These are phyloP conservation scores for Melampsora larici-populina DNA, from an alignment of 1,284 basidiomycete genomes.

Conservation along the genomic window DNA sequence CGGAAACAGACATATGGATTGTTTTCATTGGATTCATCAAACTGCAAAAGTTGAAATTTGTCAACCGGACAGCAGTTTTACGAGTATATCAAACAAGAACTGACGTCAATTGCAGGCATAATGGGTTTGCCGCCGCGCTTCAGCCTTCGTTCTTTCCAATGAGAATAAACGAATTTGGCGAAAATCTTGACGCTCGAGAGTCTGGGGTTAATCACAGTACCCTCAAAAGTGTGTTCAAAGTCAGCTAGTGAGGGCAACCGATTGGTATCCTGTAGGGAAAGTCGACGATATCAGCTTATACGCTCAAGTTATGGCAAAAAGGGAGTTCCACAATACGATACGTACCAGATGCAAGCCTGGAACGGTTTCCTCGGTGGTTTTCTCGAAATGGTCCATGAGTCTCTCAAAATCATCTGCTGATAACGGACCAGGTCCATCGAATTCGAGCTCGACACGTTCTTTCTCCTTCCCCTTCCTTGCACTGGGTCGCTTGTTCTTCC, in stretches of 20 bases:
- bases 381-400: constrained; percentile 91
- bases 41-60: constrained; percentile 57
- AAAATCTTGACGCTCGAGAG: constrained; percentile 53
- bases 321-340: constrained; percentile 45
- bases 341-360: constrained; percentile 86
- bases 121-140: constrained; percentile 72
- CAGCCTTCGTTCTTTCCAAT: constrained; percentile 74
- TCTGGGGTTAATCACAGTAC: constrained; percentile 19
- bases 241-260: constrained; percentile 71
- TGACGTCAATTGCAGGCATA: constrained; percentile 73
- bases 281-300: constrained; percentile 55
- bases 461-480: constrained; percentile 57
- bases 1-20: constrained; percentile 99
- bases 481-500: constrained; percentile 64
- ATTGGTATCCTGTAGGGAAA: constrained; percentile 55
- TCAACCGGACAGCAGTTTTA: constrained; percentile 50
- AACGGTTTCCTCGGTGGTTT: constrained; percentile 78
- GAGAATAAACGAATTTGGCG: constrained; percentile 68
- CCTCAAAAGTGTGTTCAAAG: constrained; percentile 61
- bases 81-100: constrained; percentile 49
- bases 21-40: constrained; percentile 87
- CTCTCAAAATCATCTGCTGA: constrained; percentile 89
- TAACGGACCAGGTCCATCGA: constrained; percentile 59
- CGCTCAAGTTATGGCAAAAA: constrained; percentile 14
- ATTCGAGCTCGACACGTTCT: constrained; percentile 58